Evolutionary conservation across 345 rosid species (phyloP).

Genomic region (Orychophragmus violaceus): DNA sequence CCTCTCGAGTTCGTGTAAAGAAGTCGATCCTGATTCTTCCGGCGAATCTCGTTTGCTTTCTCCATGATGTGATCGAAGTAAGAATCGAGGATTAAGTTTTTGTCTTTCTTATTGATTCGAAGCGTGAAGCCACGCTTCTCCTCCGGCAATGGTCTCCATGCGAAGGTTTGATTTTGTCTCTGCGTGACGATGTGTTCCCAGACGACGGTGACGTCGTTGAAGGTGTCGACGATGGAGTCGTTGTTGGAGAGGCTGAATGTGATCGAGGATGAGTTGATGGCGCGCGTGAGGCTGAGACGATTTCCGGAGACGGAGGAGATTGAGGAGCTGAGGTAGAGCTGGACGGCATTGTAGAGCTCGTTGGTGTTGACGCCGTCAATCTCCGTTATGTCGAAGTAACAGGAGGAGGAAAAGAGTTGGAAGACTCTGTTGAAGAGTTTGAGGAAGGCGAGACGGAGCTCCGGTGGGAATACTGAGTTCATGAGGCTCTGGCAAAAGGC

Average conservation of each 20-base stretch:
- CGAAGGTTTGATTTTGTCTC: constrained; percentile 10
- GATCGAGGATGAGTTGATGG: constrained; percentile 19
- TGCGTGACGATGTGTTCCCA: constrained; percentile 23
- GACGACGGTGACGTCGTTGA: constrained; percentile 9
- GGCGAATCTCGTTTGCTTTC: constrained; percentile 17
- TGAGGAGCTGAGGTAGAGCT: constrained; percentile 69
- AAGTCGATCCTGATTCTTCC: constrained; percentile 20
- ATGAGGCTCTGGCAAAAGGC: constrained; percentile 16
- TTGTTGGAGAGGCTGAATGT: constrained; percentile 23
- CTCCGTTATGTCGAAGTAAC: constrained; percentile 86
- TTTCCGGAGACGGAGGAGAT: constrained; percentile 36
- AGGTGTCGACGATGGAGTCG: constrained; percentile 21
- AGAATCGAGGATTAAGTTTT: not conserved
- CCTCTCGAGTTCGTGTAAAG: constrained; percentile 22
- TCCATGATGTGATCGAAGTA: constrained; percentile 18
- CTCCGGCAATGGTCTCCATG: constrained; percentile 22
- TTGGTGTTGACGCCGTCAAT: constrained; percentile 93
- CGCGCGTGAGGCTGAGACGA: constrained; percentile 21
- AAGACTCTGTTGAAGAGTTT: constrained; percentile 7
- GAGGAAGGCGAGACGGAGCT: constrained; percentile 8
- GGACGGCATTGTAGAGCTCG: constrained; percentile 94
- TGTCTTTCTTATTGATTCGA: constrained; percentile 24
- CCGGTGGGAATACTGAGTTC: constrained; percentile 18
- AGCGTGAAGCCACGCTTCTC: constrained; percentile 26
- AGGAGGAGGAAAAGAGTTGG: constrained; percentile 32